These are phyloP conservation scores for Colletotrichum eremochloae DNA, from an alignment of 2,329 filamentous ascomycete species.

Conservation along the genomic window DNA sequence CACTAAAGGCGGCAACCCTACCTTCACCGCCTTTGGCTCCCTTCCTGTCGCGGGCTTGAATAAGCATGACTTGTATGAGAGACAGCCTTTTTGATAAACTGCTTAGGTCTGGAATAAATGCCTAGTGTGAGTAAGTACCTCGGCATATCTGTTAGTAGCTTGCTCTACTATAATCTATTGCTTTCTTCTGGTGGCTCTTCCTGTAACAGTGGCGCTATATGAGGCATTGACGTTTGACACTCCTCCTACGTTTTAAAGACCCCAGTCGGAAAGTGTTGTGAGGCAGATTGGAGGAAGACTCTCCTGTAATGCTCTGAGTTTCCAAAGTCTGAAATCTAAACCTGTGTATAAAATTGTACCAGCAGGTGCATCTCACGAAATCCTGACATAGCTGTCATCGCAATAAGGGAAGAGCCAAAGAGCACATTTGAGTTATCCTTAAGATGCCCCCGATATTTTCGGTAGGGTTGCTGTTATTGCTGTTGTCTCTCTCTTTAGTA, in stretches of 20 bases:
- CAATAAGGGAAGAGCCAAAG: conserved; percentile 54
- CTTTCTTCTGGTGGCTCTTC: neutral
- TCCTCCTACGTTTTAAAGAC: conserved; percentile 11
- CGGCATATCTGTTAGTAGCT: conserved; percentile 35
- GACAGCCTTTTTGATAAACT: too few species aligned
- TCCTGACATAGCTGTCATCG: conserved; percentile 39
- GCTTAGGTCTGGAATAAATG: neutral
- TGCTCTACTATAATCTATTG: neutral
- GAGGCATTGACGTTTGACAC: conserved; percentile 13
- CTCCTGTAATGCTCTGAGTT: conserved; percentile 21
- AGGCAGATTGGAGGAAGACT: conserved; percentile 34
- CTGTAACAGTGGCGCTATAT: conserved; percentile 16
- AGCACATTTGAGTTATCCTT: conserved; percentile 50
- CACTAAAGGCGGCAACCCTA: neutral
- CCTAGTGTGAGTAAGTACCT: conserved; percentile 14
- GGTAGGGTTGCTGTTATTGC: conserved; percentile 47
- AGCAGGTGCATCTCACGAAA: conserved; percentile 58
- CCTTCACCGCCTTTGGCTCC: neutral
- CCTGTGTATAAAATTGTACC: conserved; percentile 48
- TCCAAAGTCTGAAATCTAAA: conserved; percentile 43
- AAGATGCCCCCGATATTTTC: conserved; percentile 47
- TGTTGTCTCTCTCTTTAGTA: conserved; percentile 16
- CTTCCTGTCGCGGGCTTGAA: neutral
- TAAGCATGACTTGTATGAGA: neutral
- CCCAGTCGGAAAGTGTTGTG: conserved; percentile 17